Evolutionary conservation across 345 rosid species (phyloP).

Genomic region (Rhizophora mangle): DNA sequence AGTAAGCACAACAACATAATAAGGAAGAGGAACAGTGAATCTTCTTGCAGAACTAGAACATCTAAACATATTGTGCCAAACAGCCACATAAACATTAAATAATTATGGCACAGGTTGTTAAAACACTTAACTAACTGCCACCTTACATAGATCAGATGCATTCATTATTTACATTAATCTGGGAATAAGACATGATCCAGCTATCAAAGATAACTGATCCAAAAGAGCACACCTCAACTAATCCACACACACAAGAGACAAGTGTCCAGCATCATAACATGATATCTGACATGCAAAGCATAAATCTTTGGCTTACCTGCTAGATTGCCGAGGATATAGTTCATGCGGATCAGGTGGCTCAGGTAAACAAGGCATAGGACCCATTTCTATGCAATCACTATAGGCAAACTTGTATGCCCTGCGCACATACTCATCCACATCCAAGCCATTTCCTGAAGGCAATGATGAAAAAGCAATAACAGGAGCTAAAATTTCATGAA

Average conservation of each 20-base stretch:
- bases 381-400: conserved; percentile 93
- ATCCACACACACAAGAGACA: background rate
- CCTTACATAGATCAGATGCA: conserved; percentile 13
- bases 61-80: conserved; percentile 8
- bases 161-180: conserved; percentile 16
- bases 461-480: conserved; percentile 13
- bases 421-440: conserved; percentile 97
- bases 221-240: background rate
- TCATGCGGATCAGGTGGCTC: conserved; percentile 96
- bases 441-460: conserved; percentile 86
- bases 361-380: conserved; percentile 83
- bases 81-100: background rate
- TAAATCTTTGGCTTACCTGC: conserved; percentile 45
- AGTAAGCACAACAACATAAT: background rate
- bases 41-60: conserved; percentile 6
- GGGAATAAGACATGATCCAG: conserved; percentile 4
- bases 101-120: conserved; percentile 1
- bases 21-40: background rate
- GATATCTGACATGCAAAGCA: conserved; percentile 13
- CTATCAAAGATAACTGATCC: background rate
- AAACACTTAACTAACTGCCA: background rate
- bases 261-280: conserved; percentile 10
- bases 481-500: background rate
- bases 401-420: conserved; percentile 97
- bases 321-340: conserved; percentile 92